A percentile compares a stretch with the other conserved stretches of the same genome.
phyloP scores from a whole-genome alignment of 176 grass and related monocot genomes.

The Oryza officinalis region DNA sequence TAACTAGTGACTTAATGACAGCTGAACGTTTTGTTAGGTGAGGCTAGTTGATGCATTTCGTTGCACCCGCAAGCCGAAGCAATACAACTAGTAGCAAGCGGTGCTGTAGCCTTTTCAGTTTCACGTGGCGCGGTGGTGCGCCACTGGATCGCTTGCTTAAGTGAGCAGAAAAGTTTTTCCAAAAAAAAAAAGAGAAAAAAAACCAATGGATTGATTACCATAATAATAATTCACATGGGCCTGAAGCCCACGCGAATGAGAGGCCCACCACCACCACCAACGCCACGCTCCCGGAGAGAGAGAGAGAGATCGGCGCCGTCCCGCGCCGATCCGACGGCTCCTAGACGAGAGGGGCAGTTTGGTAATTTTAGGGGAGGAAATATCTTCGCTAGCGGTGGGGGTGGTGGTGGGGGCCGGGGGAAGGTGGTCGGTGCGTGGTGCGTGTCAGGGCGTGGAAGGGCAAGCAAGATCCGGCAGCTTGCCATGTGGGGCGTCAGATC shows the following conservation, averaged over 20 bases:
- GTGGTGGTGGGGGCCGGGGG: background rate
- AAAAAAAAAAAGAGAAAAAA: background rate
- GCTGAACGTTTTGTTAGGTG: background rate
- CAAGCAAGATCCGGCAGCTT: background rate
- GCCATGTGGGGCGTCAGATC: constrained; percentile 36
- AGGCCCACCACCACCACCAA: background rate
- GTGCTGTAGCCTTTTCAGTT: background rate
- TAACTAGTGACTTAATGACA: background rate
- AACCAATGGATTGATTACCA: background rate
- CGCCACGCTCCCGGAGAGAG: too few species aligned
- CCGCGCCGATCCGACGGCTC: background rate
- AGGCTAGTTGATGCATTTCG: background rate
- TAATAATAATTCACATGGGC: background rate
- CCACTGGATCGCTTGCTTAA: background rate
- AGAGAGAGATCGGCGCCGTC: background rate
- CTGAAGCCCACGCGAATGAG: background rate
- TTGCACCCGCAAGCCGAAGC: background rate
- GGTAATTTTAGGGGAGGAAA: background rate
- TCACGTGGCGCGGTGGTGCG: background rate
- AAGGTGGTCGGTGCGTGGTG: constrained; percentile 7
- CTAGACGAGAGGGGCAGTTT: background rate
- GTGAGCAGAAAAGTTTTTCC: background rate
- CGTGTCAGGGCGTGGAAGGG: constrained; percentile 33
- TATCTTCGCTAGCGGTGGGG: background rate
- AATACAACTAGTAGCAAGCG: background rate